Evolutionary conservation across 2,329 filamentous ascomycete genomes (phyloP), one percentile per base, ranked within the genome.

Genomic region (Albophoma yamanashiensis): DNA sequence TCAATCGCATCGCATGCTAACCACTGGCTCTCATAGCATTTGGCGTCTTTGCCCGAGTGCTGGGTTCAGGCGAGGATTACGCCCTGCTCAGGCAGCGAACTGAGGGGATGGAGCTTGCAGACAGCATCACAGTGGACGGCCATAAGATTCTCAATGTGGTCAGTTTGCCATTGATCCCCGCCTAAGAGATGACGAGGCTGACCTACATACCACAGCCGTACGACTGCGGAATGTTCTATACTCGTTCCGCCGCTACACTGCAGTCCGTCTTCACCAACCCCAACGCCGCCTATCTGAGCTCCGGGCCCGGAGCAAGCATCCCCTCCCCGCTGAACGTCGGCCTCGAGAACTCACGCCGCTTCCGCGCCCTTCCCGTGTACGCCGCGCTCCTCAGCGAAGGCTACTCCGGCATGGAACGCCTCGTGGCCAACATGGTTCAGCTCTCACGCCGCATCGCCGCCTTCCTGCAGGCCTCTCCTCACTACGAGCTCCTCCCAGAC

Each of bases 111-210:
- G 88, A 96, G 62, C 78, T 96, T 2, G 91, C 89, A 3, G 91
- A 97, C 70, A 95, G 90, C 57, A 92, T 97, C 65, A 87, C 91
- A 0, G 87, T 89, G 2, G 92, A 97, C 68, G 89, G 83, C 0
- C 93, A 97, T 73, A 97, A 97, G 70, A 76, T 96, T n/a, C 81
- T 97, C 62, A 97, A 97, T 66, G 91, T 96, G 55, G 85, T 87
- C 72, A 62, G 83, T 79, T 39, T 22, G 12, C 53, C 45, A 15
- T 55, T 38, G 14, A 42, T 25, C 36, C 22, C 22, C 50, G n/a
- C 36, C 47, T 36, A 20, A 36, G 11, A 17, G 11, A 12, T 53
- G 39, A 53, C 4, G 22, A 9, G 27, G 14, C 63, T 64, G 55
- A 68, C 55, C 39, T 43, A 31, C 40, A 15, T 58, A 25, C 34